Conservation (phyloP, 164 flowering plant genomes). For the Liquidambar formosana region DNA sequence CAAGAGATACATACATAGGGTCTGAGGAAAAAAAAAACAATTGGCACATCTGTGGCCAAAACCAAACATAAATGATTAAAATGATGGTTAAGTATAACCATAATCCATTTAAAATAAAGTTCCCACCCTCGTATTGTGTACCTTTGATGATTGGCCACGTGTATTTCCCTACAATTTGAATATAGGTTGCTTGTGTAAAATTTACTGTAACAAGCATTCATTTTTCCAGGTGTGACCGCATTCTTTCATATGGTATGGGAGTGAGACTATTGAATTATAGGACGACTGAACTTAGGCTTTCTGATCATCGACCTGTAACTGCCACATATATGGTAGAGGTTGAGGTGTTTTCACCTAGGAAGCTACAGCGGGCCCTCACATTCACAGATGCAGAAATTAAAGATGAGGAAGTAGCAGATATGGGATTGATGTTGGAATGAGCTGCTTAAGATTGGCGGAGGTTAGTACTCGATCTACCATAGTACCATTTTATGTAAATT, state of each 20-base stretch:
- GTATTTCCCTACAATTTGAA: not conserved
- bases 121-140: not conserved
- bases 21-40: too few relatives aligned
- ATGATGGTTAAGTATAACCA: not conserved
- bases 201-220: not conserved
- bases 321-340: conserved; percentile 77
- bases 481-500: too few relatives aligned
- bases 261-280: conserved; percentile 62
- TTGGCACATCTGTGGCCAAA: too few relatives aligned
- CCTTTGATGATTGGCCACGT: not conserved
- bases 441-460: conserved; percentile 27
- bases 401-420: conserved; percentile 36
- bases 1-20: too few relatives aligned
- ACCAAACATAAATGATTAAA: not conserved
- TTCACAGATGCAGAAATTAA: conserved; percentile 83
- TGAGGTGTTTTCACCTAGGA: conserved; percentile 70
- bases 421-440: conserved; percentile 36
- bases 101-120: not conserved
- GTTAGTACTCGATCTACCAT: conserved; percentile 17
- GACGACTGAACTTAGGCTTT: conserved; percentile 67
- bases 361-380: conserved; percentile 80
- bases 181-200: not conserved
- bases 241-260: conserved; percentile 86
- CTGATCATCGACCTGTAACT: conserved; percentile 96
- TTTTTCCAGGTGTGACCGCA: conserved; percentile 88